These are phyloP conservation scores for Murraya koenigii DNA, from an alignment of 345 rosid genomes.

Conservation along the genomic window DNA sequence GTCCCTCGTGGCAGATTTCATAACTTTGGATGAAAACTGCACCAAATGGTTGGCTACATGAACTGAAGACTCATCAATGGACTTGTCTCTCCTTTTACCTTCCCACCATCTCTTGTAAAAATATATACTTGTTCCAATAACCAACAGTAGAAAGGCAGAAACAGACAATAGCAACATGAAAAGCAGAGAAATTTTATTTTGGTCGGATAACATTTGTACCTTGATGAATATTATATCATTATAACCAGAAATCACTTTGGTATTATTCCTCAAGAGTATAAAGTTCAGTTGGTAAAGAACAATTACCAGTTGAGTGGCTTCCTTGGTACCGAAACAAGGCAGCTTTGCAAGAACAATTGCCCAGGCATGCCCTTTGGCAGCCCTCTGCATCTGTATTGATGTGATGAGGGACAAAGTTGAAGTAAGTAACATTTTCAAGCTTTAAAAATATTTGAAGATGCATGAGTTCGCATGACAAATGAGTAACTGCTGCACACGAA, in stretches of 20 bases:
- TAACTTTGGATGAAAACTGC: conserved; percentile 14
- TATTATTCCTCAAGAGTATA: conserved; percentile 11
- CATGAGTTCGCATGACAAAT: conserved; percentile 13
- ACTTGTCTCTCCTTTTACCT: too few species aligned
- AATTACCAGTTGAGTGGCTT: conserved; percentile 10
- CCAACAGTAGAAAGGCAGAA: not conserved
- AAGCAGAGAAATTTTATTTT: not conserved
- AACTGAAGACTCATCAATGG: not conserved
- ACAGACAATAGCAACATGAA: not conserved
- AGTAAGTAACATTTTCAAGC: conserved; percentile 18
- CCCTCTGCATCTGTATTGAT: not conserved
- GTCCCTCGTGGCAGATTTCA: conserved; percentile 2
- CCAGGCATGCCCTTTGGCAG: conserved; percentile 18
- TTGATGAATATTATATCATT: conserved; percentile 13
- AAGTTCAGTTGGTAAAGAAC: conserved; percentile 16
- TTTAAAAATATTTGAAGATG: not conserved
- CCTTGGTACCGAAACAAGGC: not conserved
- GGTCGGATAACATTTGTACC: conserved; percentile 8
- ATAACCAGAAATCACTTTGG: not conserved
- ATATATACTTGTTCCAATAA: not conserved
- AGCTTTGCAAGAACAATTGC: conserved; percentile 33
- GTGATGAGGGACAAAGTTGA: not conserved
- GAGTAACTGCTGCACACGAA: conserved; percentile 4
- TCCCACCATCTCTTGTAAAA: not conserved
- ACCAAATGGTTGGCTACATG: not conserved